phyloP scores from a whole-genome alignment of 306 rosid species.

The Trifolium pratense region DNA sequence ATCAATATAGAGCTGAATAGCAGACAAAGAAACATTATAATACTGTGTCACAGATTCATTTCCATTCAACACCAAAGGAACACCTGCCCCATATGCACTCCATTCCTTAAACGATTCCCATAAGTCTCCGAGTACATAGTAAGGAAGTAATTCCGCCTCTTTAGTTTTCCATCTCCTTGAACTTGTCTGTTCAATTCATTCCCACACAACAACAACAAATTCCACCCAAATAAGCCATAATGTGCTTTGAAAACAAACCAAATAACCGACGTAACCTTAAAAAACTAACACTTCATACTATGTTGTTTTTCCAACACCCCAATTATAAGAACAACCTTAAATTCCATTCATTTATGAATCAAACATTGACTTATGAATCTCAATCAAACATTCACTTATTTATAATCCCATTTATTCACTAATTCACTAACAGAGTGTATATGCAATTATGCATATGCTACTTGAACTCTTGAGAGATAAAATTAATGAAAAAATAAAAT shows the following conservation, averaged over 20 bases:
- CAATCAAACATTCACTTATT: conserved; percentile 14
- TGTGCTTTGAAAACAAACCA: conserved; percentile 15
- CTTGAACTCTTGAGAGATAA: background rate
- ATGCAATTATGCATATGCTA: conserved; percentile 27
- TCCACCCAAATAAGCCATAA: conserved; percentile 28
- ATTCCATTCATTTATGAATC: conserved; percentile 27
- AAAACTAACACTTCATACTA: conserved; percentile 7
- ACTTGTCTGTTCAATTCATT: conserved; percentile 56
- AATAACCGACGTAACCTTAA: conserved; percentile 13
- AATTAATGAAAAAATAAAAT: background rate
- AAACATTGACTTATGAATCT: background rate
- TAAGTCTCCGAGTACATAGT: conserved; percentile 82
- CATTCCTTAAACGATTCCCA: conserved; percentile 91
- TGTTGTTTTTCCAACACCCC: conserved; percentile 15
- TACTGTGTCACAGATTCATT: conserved; percentile 84
- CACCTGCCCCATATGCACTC: conserved; percentile 92
- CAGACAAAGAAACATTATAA: conserved; percentile 86
- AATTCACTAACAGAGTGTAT: conserved; percentile 11
- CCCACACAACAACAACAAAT: conserved; percentile 23
- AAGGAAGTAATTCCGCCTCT: conserved; percentile 63
- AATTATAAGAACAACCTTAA: conserved; percentile 9
- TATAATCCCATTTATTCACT: conserved; percentile 31
- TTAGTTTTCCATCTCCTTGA: conserved; percentile 60
- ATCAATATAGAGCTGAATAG: conserved; percentile 78
- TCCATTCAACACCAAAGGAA: conserved; percentile 78